Evolutionary conservation across 1,284 basidiomycete genomes (phyloP).

Genomic region (Ceratobasidium sp.): DNA sequence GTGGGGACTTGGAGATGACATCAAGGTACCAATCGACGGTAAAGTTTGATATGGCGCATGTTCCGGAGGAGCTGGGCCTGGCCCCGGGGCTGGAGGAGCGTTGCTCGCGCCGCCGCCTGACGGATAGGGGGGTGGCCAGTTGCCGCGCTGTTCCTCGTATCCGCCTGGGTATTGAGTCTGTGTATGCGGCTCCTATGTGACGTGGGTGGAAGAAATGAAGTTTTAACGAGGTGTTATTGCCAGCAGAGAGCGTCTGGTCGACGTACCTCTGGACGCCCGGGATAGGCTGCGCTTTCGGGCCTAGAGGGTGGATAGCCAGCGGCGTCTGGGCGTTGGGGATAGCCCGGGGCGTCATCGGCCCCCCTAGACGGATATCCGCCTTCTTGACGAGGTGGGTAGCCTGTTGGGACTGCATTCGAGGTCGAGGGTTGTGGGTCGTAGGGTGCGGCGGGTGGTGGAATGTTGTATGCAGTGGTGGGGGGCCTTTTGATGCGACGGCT

Average conservation of each 20-base stretch:
- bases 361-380: slow-evolving; percentile 24
- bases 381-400: slow-evolving; percentile 40
- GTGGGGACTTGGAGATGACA: slow-evolving; percentile 41
- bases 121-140: slow-evolving; percentile 39
- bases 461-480: slow-evolving; percentile 39
- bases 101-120: slow-evolving; percentile 17
- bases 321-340: slow-evolving; percentile 32
- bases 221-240: slow-evolving; percentile 8
- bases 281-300: slow-evolving; percentile 22
- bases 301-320: slow-evolving; percentile 21
- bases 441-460: slow-evolving; percentile 10
- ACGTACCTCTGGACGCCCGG: slow-evolving; percentile 40
- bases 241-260: not conserved
- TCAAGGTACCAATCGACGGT: slow-evolving; percentile 41
- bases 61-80: slow-evolving; percentile 32
- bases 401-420: slow-evolving; percentile 13
- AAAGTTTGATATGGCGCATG: slow-evolving; percentile 39
- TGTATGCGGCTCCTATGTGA: slow-evolving; percentile 39
- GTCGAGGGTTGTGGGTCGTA: slow-evolving; percentile 39
- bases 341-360: slow-evolving; percentile 25
- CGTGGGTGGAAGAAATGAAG: not conserved
- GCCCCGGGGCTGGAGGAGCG: slow-evolving; percentile 27
- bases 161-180: slow-evolving; percentile 31
- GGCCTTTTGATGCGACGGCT: slow-evolving; percentile 31
- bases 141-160: slow-evolving; percentile 36